A percentile compares a stretch with the other conserved stretches of the same genome.
phyloP scores from a whole-genome alignment of 148 eudicot genomes.

The Chenopodium formosanum region DNA sequence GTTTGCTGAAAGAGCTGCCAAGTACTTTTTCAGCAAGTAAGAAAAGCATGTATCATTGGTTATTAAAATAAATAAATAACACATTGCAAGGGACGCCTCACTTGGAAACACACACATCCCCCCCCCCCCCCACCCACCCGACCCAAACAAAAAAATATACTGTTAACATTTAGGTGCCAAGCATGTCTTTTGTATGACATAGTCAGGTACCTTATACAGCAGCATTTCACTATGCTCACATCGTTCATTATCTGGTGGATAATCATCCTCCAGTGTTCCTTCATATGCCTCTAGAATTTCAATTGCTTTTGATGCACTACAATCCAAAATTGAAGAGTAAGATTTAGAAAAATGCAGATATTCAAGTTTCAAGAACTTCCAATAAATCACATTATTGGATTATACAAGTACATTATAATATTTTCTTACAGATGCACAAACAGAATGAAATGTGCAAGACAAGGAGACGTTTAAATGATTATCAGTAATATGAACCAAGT shows the following conservation, averaged over 20 bases:
- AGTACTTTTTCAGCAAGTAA: not conserved
- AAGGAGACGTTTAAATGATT: not conserved
- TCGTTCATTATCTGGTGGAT: conserved; percentile 95
- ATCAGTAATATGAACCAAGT: not conserved
- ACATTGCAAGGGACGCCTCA: not conserved
- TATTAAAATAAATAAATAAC: not conserved
- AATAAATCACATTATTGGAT: not conserved
- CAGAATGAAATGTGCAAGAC: not conserved
- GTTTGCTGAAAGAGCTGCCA: not conserved
- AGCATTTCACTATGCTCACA: conserved; percentile 98
- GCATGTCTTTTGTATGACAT: not conserved
- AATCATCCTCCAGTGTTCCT: conserved; percentile 96
- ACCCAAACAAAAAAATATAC: not conserved
- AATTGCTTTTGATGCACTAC: conserved; percentile 87
- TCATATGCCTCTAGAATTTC: conserved; percentile 99
- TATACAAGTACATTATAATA: not conserved
- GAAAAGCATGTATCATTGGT: not conserved
- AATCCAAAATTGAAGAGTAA: conserved; percentile 10
- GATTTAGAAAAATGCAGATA: conserved; percentile 4
- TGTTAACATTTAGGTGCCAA: not conserved
- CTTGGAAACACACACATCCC: not conserved
- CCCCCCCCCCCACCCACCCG: not conserved
- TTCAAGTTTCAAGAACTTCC: not conserved
- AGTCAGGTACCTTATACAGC: conserved; percentile 69
- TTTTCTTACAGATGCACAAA: not conserved